Evolutionary conservation across 805 yeast genomes (phyloP).

Genomic region (Metschnikowia cubensis): DNA sequence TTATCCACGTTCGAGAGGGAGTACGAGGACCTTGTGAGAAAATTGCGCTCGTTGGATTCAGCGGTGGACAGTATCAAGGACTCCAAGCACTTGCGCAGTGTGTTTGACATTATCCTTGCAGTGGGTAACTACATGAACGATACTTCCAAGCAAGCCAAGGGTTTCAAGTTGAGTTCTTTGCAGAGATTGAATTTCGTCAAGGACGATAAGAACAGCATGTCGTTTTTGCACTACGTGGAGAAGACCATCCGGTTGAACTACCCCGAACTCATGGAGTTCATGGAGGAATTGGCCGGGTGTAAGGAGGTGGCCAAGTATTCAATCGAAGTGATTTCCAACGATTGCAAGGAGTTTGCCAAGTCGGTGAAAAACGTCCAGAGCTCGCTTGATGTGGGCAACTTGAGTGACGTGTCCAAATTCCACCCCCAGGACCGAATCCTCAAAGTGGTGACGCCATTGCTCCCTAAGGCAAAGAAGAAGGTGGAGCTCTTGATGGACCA

Average conservation of each 20-base stretch:
- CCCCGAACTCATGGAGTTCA: conserved; percentile 58
- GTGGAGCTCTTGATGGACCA: conserved; percentile 50
- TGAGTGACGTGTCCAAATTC: conserved; percentile 57
- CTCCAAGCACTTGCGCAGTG: conserved; percentile 52
- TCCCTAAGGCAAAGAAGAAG: conserved; percentile 53
- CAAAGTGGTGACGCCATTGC: conserved; percentile 47
- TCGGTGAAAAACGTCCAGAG: conserved; percentile 48
- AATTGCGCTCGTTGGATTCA: conserved; percentile 59
- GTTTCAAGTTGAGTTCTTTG: conserved; percentile 66
- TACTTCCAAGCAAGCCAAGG: conserved; percentile 59
- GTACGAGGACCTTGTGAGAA: conserved; percentile 63
- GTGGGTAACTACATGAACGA: conserved; percentile 83
- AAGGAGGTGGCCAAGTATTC: conserved; percentile 55
- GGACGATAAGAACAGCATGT: conserved; percentile 63
- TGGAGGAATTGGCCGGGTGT: conserved; percentile 55
- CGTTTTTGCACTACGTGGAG: conserved; percentile 73
- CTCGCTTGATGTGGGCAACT: conserved; percentile 57
- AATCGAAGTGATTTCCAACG: conserved; percentile 57
- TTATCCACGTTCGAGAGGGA: conserved; percentile 73
- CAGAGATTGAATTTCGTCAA: conserved; percentile 69
- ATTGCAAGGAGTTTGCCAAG: conserved; percentile 52
- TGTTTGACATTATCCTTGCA: conserved; percentile 62
- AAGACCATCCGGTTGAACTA: conserved; percentile 60
- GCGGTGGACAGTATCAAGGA: conserved; percentile 51
- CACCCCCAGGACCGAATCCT: conserved; percentile 66